Percentiles rank a stretch among this genome's conserved stretches.
These are phyloP conservation scores for Podaxis pistillaris DNA, from an alignment of 768 basidiomycete species.

Conservation along the genomic window DNA sequence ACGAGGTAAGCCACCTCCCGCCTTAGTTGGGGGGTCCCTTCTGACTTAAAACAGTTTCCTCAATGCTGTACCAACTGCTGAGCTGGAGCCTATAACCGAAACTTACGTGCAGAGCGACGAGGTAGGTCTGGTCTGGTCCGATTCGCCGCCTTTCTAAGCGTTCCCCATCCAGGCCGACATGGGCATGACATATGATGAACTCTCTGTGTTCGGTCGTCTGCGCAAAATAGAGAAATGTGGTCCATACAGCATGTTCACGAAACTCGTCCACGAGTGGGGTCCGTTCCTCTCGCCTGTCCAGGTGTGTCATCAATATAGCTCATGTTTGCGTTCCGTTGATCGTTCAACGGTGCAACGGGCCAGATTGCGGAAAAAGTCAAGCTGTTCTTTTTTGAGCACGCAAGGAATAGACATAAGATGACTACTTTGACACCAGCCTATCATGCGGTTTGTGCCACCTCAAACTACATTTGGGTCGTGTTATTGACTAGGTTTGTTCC, in stretches of 20 bases:
- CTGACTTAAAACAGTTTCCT: conserved; percentile 63
- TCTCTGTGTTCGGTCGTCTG: conserved; percentile 89
- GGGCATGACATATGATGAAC: conserved; percentile 99
- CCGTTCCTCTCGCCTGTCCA: conserved; percentile 76
- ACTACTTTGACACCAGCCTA: conserved; percentile 92
- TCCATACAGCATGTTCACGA: conserved; percentile 96
- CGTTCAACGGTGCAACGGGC: neutral
- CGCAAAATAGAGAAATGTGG: conserved; percentile 98
- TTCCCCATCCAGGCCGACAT: conserved; percentile 74
- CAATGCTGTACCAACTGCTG: conserved; percentile 90
- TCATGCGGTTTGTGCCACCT: conserved; percentile 70
- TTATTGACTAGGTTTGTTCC: conserved; percentile 3
- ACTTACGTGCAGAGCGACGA: conserved; percentile 96
- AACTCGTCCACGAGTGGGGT: conserved; percentile 94
- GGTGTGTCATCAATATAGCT: conserved; percentile 36
- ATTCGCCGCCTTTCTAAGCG: conserved; percentile 5
- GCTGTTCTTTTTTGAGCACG: conserved; percentile 94
- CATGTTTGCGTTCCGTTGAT: neutral
- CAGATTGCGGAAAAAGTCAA: conserved; percentile 98
- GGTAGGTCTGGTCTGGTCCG: conserved; percentile 36
- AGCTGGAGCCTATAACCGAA: conserved; percentile 93
- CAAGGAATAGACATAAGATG: conserved; percentile 98
- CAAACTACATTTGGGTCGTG: neutral
- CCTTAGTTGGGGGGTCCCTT: neutral
- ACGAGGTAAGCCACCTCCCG: conserved; percentile 50